Base-by-base conservation (phyloP, 2,329 filamentous ascomycete genomes). In the Thielaviopsis ethacetica region DNA sequence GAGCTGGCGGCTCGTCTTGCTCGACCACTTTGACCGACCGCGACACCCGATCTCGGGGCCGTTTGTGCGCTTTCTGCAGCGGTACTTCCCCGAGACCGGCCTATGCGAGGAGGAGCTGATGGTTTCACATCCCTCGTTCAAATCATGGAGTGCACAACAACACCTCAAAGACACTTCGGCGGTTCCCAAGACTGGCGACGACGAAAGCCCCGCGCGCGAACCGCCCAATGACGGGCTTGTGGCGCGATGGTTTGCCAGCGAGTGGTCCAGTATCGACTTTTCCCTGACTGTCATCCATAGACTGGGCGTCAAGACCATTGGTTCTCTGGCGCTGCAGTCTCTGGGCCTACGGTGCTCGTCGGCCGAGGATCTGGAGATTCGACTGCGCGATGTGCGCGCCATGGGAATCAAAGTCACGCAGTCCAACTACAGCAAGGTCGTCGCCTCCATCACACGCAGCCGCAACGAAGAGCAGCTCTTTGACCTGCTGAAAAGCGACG, bases 161-260 rank as follows among this genome's bases (percentile, higher is more conserved):
- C 9, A 53, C 56, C 53, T 26, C 34, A 49, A 17, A 27, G 19
- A n/a, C 19, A n/a, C 44, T 12, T 10, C 17, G 50, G 7, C 21
- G 5, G 24, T 19, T 19, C 5, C 30, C 30, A 34, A 34, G 41
- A 38, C 6, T 34, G 15, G 15, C 13, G 15, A n/a, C 15, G 34
- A 12, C 17, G 24, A 38, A 19, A 17, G 7, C 17, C 22, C 22
- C 10, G 22, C 21, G 2, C 51, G 22, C 49, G 44, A 44, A 27
- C 58, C 53, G 21, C 56, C 82, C 62, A 84, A 80, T 65, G 88
- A 93, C 68, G 71, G 74, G 0, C 77, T 94, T 30, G 85, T 86
- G 19, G 86, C 90, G n/a, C 80, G 84, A 63, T 82, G 89, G 72
- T 91, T 95, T 67, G 90, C 90, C 10, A 84, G 76, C 60, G 72